Evolutionary conservation across 805 yeast genomes (phyloP).

Genomic region (Yarrowia porcina): DNA sequence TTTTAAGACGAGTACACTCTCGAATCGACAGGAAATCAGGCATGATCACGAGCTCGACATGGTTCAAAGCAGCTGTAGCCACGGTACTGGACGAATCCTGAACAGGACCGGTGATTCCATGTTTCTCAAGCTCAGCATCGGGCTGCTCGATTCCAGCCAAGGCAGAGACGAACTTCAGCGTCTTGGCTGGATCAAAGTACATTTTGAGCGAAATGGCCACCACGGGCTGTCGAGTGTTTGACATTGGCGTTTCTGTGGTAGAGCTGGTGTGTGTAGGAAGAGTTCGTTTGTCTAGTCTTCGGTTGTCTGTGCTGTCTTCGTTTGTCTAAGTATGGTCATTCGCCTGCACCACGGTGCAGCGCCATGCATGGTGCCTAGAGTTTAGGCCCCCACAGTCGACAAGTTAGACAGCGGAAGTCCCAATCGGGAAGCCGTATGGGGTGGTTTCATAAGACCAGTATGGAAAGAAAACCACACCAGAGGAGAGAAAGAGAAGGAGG

Average conservation of each 20-base stretch:
- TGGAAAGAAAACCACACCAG: neutral
- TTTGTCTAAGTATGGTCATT: neutral
- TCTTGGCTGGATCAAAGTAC: constrained; percentile 20
- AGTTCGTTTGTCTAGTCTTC: neutral
- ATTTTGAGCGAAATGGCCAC: constrained; percentile 24
- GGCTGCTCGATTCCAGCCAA: constrained; percentile 19
- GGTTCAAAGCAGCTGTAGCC: neutral
- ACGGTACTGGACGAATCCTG: neutral
- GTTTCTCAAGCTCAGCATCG: neutral
- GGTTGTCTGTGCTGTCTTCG: neutral
- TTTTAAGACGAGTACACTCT: constrained; percentile 32
- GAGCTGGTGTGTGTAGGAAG: neutral
- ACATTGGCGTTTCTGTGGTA: neutral
- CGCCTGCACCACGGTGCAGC: neutral
- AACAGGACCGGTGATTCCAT: constrained; percentile 5
- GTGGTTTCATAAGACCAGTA: constrained; percentile 7
- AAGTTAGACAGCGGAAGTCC: neutral
- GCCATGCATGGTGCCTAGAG: neutral
- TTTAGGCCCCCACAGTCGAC: neutral
- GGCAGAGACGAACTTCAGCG: neutral
- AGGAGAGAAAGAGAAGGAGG: neutral
- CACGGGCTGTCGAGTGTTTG: neutral
- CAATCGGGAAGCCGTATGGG: constrained; percentile 4
- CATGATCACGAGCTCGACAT: constrained; percentile 21
- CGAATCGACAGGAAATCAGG: constrained; percentile 22